These are phyloP conservation scores for Penicillium nordicum DNA, from an alignment of 2,329 filamentous ascomycete genomes.

Conservation along the genomic window DNA sequence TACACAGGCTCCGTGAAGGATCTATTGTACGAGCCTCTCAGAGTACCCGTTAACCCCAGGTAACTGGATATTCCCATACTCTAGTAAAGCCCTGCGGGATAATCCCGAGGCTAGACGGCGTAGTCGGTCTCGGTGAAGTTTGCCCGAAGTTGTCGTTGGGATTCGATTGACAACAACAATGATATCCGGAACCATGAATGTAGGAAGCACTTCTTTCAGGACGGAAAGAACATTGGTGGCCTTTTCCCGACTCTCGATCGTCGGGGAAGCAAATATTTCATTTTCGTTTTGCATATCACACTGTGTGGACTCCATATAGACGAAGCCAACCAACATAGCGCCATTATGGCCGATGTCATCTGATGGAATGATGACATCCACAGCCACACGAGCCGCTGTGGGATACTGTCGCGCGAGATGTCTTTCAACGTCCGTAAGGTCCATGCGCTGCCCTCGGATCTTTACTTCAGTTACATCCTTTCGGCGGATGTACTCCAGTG, in stretches of 20 bases:
- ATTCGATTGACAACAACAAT: background rate
- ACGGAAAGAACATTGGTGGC: background rate
- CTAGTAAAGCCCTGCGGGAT: background rate
- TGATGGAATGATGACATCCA: background rate
- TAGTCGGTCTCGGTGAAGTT: background rate
- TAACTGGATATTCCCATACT: background rate
- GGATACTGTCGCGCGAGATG: background rate
- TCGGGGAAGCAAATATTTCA: background rate
- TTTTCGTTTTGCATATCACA: background rate
- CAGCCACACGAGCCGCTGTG: background rate
- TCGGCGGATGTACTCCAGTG: conserved; percentile 29
- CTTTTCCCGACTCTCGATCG: background rate
- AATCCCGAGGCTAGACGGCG: background rate
- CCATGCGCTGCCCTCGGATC: conserved; percentile 35
- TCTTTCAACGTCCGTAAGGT: conserved; percentile 32
- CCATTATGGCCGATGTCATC: background rate
- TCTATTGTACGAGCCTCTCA: background rate
- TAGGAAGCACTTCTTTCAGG: background rate
- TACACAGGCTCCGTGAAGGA: background rate
- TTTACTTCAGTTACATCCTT: conserved; percentile 35
- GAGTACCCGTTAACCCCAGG: background rate
- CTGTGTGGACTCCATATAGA: background rate
- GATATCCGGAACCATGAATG: background rate
- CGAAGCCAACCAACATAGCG: background rate
- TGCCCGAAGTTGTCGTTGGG: background rate